Evolutionary conservation across 257 asterid species (phyloP), one percentile per base, ranked within the genome.

Genomic region (Solanum rostratum): DNA sequence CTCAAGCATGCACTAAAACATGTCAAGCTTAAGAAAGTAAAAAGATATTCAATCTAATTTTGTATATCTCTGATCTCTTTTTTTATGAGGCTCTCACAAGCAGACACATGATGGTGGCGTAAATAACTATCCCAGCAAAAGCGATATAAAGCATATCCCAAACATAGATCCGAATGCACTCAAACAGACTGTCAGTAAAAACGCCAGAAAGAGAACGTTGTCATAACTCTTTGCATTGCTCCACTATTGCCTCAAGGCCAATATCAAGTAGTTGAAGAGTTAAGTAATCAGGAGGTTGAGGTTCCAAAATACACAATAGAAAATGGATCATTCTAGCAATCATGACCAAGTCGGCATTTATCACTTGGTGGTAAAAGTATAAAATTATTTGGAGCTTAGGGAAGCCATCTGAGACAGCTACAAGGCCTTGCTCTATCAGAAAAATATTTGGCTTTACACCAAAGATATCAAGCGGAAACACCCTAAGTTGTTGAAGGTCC

Each of bases 91-190:
- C 83, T 85, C 54, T 62, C 83, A 73, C 88, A 85, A 18, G 85
- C 85, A 12, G 88, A 85, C 71, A 87, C 88, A 55, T 59, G 74
- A 50, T 87, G 88, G 80, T 85, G 84, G 46, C 86, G 84, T 49
- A 59, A 29, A 78, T 87, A 88, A 65, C 86, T 66, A 16, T 84
- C 85, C 37, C 88, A 37, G 83, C 88, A 85, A 87, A 87, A 7
- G 87, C 87, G 12, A 87, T 8, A 5, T 85, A 87, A 73, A 87
- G 89, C 81, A 85, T 33, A 65, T 85, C 88, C 16, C 85, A 80
- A 46, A 85, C 88, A 66, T 87, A 81, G n/a, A 19, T 82, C 30
- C 90, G 86, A 8, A 87, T 85, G 80, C 45, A 85, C 82, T 85
- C 84, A 57, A 87, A 87, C 20, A 80, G 73, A 9, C 63, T 54